Evolutionary conservation across 2,329 filamentous ascomycete genomes (phyloP), one percentile per base, ranked within the genome.

Genomic region (Tolypocladium tundrense): DNA sequence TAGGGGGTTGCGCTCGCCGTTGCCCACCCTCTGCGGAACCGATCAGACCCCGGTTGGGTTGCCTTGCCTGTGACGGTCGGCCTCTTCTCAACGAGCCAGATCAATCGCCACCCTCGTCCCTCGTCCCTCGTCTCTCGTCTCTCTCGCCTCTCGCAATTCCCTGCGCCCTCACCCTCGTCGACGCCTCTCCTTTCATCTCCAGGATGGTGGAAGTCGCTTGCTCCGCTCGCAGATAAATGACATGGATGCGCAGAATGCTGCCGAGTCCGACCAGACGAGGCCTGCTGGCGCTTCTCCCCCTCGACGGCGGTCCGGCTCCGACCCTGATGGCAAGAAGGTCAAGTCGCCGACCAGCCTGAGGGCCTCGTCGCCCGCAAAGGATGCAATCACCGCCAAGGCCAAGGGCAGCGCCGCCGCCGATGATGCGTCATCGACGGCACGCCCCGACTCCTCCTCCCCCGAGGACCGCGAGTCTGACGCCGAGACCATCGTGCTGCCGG

Each of bases 201-300:
- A 84, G 75, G 75, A 84, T 84, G 81, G 77, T 83, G 78, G 75
- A 79, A 76, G 75, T 73, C 75, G 75, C 76, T 71, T 67, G 72
- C 69, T 67, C 68, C 69, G 74, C 71, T 72, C 72, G 69, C 70
- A 79, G 79, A 79, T 84, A 79, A 82, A 82, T 84, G 82, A 78
- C 77, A 85, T 85, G 82, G 82, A 85, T 83, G 81, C 80, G 81
- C 82, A 84, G 77, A 84, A 84, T 84, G 82, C 80, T 79, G 77
- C 78, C 76, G 81, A 82, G 78, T 78, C 79, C 77, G 79, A 80
- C 73, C 79, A 78, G 74, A 79, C 78, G 77, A 83, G 80, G 80
- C 79, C 77, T 71, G 71, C 76, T 72, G 70, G 73, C 72, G 77
- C 79, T 78, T 41, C 55, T 33, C 79, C 79, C 68, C 74, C 78